Evolutionary conservation across 345 rosid species (phyloP), one percentile per base, ranked within the genome.

Genomic region (Jatropha curcas): DNA sequence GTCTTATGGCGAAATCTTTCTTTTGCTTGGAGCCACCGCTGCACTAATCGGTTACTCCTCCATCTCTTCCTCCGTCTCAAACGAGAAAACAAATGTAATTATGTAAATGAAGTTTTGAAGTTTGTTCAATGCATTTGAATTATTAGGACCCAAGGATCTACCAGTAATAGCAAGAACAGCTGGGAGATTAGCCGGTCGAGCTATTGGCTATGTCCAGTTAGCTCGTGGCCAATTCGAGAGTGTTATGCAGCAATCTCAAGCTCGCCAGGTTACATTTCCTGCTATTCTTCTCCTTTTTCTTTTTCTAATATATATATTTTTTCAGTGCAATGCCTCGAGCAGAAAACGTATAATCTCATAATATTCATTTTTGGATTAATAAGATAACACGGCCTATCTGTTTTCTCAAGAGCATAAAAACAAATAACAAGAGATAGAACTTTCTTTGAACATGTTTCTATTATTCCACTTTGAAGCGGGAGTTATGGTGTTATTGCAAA

Each of bases 61-160:
- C 22, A 22, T 20, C 24, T 52, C 2, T 28, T 52, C 22, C 27
- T 50, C 2, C 28, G 24, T n/a, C 5, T 27, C 24, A 27, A 4
- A 14, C 41, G 30, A 20, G 14, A 35, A 17, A 37, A 10, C 37
- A 45, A 1, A 46, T 27, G 69, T 65, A n/a, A n/a, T 65, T 10
- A 25, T 17, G 4, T 16, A 12, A 4, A 6, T 8, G 5, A 27
- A 5, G 12, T 35, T 35, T 17, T 62, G 62, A 72, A 51, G 43
- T 48, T 30, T 57, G 43, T 59, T 37, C 4, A 62, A 37, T 12
- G 61, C 39, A 52, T 4, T 65, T 25, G 28, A n/a, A 75, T 72
- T n/a, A n/a, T n/a, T 68, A 89, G 97, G 97, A 20, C 88, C 97
- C 2, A 94, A 92, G 82, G 98, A 92, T 82, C 90, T 94, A 46